These are phyloP conservation scores for Acarospora socialis DNA, from an alignment of 2,329 filamentous ascomycete genomes.

Conservation along the genomic window DNA sequence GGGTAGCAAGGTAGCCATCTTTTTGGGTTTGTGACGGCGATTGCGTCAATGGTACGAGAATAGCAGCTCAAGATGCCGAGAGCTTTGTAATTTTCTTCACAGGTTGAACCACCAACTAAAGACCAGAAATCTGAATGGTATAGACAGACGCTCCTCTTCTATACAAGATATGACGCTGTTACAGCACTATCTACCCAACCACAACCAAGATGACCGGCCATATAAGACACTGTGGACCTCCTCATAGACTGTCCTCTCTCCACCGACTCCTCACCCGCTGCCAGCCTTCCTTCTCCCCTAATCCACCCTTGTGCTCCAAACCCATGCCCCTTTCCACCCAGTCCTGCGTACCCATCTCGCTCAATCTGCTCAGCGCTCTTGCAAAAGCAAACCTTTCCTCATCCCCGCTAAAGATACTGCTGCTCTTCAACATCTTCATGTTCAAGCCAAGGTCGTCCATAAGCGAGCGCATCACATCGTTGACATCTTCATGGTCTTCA, in stretches of 20 bases:
- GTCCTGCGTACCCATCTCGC: slow-evolving; percentile 85
- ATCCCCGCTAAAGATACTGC: slow-evolving; percentile 78
- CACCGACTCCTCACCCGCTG: slow-evolving; percentile 33
- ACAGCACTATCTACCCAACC: no score
- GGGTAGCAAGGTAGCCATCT: no score
- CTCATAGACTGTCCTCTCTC: slow-evolving; percentile 35
- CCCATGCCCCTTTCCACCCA: slow-evolving; percentile 74
- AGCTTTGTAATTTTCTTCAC: no score
- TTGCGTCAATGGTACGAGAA: no score
- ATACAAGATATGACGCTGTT: no score
- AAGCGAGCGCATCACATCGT: slow-evolving; percentile 60
- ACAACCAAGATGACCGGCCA: no score
- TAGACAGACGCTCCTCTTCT: no score
- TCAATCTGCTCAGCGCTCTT: slow-evolving; percentile 66
- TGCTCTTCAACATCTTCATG: slow-evolving; percentile 71
- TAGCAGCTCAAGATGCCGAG: no score
- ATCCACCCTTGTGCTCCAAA: slow-evolving; percentile 28
- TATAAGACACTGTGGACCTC: no score
- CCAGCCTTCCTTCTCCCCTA: slow-evolving; percentile 34
- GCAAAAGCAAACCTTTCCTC: slow-evolving; percentile 97
- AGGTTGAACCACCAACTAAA: no score
- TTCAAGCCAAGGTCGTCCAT: slow-evolving; percentile 82
- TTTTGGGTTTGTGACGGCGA: no score
- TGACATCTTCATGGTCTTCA: slow-evolving; percentile 38
- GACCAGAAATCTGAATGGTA: no score